Evolutionary conservation across 179 eudicot species (phyloP).

Genomic region (Pouteria campechiana): DNA sequence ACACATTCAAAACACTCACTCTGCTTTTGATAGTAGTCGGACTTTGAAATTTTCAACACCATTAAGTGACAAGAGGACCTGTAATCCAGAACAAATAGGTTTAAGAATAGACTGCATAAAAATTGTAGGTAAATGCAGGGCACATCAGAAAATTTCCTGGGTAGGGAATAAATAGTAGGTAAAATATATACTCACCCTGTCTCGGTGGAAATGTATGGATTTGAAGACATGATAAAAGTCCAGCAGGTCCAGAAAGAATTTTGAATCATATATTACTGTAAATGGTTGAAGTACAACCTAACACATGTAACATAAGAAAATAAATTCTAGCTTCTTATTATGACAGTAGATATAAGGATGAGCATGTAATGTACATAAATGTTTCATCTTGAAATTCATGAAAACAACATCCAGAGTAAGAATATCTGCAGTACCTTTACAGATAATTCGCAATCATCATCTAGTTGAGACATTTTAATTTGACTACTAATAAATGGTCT

Average conservation of each 20-base stretch:
- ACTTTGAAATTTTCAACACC: conserved; percentile 50
- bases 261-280: conserved; percentile 45
- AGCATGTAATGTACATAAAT: too few relatives aligned
- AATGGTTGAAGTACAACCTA: conserved; percentile 62
- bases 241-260: conserved; percentile 34
- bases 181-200: conserved; percentile 41
- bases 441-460: conserved; percentile 22
- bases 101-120: too few relatives aligned
- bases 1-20: conserved; percentile 40
- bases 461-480: conserved; percentile 34
- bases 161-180: too few relatives aligned
- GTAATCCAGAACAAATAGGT: conserved; percentile 5
- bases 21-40: conserved; percentile 60
- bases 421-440: conserved; percentile 39
- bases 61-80: conserved; percentile 74
- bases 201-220: conserved; percentile 34
- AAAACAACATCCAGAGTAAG: too few relatives aligned
- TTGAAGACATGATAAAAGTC: conserved; percentile 43
- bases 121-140: too few relatives aligned
- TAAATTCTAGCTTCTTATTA: too few relatives aligned
- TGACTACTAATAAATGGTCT: conserved; percentile 37
- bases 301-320: conserved; percentile 1
- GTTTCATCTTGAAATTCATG: too few relatives aligned
- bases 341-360: too few relatives aligned
- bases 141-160: too few relatives aligned